phyloP scores from a whole-genome alignment of 2,329 filamentous ascomycete species.

The Penicillium fuscoglaucum region DNA sequence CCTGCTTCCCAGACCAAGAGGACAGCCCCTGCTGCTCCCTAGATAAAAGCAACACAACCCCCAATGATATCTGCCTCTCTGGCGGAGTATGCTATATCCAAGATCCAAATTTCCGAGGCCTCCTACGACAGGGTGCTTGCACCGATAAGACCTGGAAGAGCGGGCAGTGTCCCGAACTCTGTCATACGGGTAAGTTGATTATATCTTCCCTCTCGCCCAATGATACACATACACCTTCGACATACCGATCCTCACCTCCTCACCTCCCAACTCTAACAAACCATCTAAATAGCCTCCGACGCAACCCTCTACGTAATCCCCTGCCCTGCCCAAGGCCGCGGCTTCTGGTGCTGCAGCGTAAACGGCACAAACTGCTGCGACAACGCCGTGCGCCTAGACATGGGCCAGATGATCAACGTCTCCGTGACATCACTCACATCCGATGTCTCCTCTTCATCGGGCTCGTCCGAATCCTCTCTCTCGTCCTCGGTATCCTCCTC shows the following conservation, averaged over 20 bases:
- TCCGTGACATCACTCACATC: neutral
- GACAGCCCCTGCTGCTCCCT: constrained; percentile 2
- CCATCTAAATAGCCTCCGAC: neutral
- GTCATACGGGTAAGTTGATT: neutral
- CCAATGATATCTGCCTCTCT: constrained; percentile 1
- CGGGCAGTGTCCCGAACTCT: neutral
- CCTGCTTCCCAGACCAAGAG: neutral
- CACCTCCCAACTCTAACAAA: neutral
- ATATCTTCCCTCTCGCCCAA: neutral
- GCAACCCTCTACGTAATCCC: constrained; percentile 1
- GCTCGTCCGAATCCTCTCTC: neutral
- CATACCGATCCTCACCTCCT: neutral
- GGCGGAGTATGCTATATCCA: constrained; percentile 1
- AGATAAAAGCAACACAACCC: neutral
- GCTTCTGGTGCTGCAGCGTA: constrained; percentile 3
- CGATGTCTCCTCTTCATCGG: neutral
- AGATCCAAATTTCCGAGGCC: neutral
- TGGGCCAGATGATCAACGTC: constrained; percentile 2
- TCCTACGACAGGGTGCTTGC: neutral
- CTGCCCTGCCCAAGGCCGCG: neutral
- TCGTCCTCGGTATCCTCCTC: neutral
- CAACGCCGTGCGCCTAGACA: neutral
- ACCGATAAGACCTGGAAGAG: neutral
- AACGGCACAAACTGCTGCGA: constrained; percentile 1
- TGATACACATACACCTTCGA: neutral